Percentiles rank a stretch among this genome's conserved stretches.
phyloP scores from a whole-genome alignment of 371 early-diverging fungal genomes.

The Capillidium heterosporum region DNA sequence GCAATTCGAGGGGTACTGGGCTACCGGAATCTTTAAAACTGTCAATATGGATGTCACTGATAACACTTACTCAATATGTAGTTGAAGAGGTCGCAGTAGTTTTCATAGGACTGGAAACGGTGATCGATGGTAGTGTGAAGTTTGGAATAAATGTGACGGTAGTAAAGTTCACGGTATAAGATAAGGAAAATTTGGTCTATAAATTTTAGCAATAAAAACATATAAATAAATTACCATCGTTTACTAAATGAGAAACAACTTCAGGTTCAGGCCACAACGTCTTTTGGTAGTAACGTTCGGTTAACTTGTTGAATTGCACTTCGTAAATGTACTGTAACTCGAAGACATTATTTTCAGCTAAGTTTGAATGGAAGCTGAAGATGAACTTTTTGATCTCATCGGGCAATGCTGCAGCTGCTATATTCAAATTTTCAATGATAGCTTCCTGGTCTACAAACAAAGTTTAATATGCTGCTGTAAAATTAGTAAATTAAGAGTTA shows the following conservation, averaged over 20 bases:
- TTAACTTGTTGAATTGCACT: constrained; percentile 74
- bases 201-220: not conserved
- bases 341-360: constrained; percentile 57
- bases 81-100: constrained; percentile 92
- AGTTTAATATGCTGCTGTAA: constrained; percentile 10
- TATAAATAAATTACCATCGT: constrained; percentile 45
- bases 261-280: constrained; percentile 83
- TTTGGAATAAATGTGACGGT: constrained; percentile 84
- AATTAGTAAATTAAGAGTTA: constrained; percentile 2
- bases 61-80: constrained; percentile 74
- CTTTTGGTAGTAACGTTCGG: constrained; percentile 80
- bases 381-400: constrained; percentile 72
- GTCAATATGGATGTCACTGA: not conserved
- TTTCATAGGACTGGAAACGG: constrained; percentile 79
- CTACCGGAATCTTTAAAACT: constrained; percentile 60
- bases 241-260: constrained; percentile 59
- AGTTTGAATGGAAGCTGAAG: constrained; percentile 55
- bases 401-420: constrained; percentile 44
- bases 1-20: constrained; percentile 73
- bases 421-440: constrained; percentile 14
- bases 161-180: constrained; percentile 88
- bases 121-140: constrained; percentile 74
- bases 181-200: constrained; percentile 76
- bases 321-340: constrained; percentile 81
- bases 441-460: not conserved